Base-by-base conservation (phyloP, 805 yeast species). In the Starmerella geochares region DNA sequence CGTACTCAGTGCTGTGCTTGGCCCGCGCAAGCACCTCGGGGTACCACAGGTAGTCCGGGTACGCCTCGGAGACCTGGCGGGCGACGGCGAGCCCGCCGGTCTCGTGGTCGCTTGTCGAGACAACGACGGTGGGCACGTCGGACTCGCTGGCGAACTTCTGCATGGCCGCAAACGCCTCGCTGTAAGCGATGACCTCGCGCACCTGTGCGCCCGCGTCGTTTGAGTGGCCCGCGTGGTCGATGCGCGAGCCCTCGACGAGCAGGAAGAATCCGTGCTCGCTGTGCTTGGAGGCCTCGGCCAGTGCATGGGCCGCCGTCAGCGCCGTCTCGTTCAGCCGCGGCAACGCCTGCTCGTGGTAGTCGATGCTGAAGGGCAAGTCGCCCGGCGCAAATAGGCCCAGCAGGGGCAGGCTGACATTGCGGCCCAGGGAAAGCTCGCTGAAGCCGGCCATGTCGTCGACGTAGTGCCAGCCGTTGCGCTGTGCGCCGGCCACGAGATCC, bases 191-290 rank as follows among this genome's bases (percentile, higher is more conserved):
- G 3, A 86, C 90, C 67, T 88, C 96, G 61, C 87, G 75, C 5
- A 85, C 95, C 68, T 87, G 95, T 8, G 95, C 95, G 6, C 90
- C 90, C 10, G 96, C 90, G 64, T 88, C 96, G 62, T 88, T 87
- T 59, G 76, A 80, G 67, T 88, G 96, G 39, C 96, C 96, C 5
- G 95, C 95, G 63, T 87, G 96, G 67, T 88, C 96, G 60, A 88
- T 87, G 65, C 96, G 76, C 5, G 95, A 84, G 17, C 96, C 96
- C 70, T 88, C 96, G 47, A 88, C 78, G 65, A 88, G 64, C 51
- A 88, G 65, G 69, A 88, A 87, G 65, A 88, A 87, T 0, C 96
- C 96, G 56, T 82, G 67, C 17, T 86, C 92, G 2, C 84, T 75
- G 57, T 85, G 74, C 55, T 74, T 67, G 1, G 94, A 75, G 20